Evolutionary conservation across 2,329 filamentous ascomycete species (phyloP).

Genomic region (Coleophoma eucalyptorum): DNA sequence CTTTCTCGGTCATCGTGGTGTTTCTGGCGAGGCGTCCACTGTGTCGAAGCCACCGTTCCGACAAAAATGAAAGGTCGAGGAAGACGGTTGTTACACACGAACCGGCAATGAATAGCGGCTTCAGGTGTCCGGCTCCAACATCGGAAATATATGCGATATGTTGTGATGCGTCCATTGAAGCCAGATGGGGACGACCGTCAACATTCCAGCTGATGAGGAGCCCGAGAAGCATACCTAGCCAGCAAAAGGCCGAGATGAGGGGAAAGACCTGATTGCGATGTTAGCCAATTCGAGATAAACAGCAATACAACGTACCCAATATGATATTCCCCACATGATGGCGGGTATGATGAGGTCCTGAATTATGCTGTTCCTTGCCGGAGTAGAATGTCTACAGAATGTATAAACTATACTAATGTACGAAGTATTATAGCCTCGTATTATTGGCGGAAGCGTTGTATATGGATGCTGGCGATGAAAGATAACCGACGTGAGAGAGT

Average conservation of each 20-base stretch:
- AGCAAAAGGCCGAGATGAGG: conserved; percentile 58
- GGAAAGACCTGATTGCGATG: conserved; percentile 51
- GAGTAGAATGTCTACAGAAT: background rate
- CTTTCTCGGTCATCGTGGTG: conserved; percentile 55
- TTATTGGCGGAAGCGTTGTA: too few relatives aligned
- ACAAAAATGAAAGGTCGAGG: conserved; percentile 75
- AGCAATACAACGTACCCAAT: conserved; percentile 39
- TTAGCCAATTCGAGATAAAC: background rate
- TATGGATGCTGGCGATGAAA: too few relatives aligned
- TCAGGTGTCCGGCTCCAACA: conserved; percentile 56
- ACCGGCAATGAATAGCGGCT: conserved; percentile 76
- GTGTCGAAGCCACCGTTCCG: conserved; percentile 85
- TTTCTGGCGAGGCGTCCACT: conserved; percentile 75
- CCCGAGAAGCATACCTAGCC: conserved; percentile 23
- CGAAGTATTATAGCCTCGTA: background rate
- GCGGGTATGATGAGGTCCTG: background rate
- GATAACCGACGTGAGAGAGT: too few relatives aligned
- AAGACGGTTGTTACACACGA: conserved; percentile 69
- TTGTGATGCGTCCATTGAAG: conserved; percentile 55
- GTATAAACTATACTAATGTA: background rate
- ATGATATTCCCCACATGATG: conserved; percentile 28
- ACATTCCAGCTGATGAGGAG: conserved; percentile 51
- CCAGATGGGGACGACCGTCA: conserved; percentile 49
- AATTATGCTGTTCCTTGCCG: background rate
- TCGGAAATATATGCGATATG: conserved; percentile 71